These are phyloP conservation scores for Ceratonia siliqua DNA, from an alignment of 306 rosid species.

Conservation along the genomic window DNA sequence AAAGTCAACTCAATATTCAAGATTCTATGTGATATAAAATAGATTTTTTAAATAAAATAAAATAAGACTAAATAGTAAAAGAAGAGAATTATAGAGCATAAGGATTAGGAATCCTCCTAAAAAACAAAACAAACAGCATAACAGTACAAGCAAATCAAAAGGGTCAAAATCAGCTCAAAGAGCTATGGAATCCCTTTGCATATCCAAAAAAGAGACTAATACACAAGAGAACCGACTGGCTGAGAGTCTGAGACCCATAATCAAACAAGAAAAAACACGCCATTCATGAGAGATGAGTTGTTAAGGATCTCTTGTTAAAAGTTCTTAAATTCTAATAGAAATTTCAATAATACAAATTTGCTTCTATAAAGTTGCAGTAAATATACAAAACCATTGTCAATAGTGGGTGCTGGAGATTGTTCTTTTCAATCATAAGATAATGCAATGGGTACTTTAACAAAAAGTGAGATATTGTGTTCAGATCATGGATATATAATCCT, in stretches of 20 bases:
- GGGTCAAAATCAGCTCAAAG: background rate
- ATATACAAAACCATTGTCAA: background rate
- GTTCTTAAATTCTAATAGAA: background rate
- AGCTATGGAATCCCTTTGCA: background rate
- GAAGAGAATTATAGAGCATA: background rate
- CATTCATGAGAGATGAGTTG: background rate
- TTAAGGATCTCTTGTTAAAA: background rate
- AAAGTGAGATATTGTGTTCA: conserved; percentile 1
- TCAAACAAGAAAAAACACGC: background rate
- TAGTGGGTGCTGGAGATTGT: background rate
- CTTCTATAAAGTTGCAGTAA: background rate
- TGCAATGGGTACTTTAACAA: background rate
- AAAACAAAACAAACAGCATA: background rate
- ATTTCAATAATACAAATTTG: background rate
- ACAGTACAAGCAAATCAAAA: background rate
- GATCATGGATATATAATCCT: background rate
- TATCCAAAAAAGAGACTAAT: conserved; percentile 9
- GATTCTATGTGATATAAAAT: background rate
- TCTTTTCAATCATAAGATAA: background rate
- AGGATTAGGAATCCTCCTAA: background rate
- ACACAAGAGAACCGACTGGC: background rate
- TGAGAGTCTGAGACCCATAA: background rate
- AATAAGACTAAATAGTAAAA: background rate
- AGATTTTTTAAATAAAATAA: background rate
- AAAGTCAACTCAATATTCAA: background rate